phyloP scores from a whole-genome alignment of 805 yeast species.

The Candida verbasci region DNA sequence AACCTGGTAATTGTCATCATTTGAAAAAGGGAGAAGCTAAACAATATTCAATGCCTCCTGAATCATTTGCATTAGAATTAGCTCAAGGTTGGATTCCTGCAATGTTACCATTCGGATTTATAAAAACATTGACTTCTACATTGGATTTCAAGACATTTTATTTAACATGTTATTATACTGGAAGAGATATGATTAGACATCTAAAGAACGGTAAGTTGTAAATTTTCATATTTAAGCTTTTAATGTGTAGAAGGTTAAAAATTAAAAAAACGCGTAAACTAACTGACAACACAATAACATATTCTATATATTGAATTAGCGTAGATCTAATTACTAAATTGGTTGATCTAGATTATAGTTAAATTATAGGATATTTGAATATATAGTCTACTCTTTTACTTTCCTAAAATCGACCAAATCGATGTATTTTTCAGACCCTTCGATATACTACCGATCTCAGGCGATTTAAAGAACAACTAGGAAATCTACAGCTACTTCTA shows the following conservation, averaged over 20 bases:
- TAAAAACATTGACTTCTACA: slow-evolving; percentile 75
- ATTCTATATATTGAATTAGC: too few relatives aligned
- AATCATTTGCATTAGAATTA: slow-evolving; percentile 82
- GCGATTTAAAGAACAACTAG: too few relatives aligned
- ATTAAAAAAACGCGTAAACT: neutral
- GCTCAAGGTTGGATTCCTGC: slow-evolving; percentile 99
- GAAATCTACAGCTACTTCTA: too few relatives aligned
- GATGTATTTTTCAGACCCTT: too few relatives aligned
- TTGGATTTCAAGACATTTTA: slow-evolving; percentile 66
- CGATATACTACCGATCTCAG: too few relatives aligned
- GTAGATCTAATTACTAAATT: too few relatives aligned
- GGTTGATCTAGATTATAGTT: too few relatives aligned
- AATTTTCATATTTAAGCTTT: neutral
- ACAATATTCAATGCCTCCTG: slow-evolving; percentile 83
- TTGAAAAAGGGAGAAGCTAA: slow-evolving; percentile 66
- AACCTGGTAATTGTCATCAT: slow-evolving; percentile 85
- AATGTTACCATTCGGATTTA: slow-evolving; percentile 93
- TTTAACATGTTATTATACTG: slow-evolving; percentile 73
- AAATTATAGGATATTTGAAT: too few relatives aligned
- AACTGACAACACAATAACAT: too few relatives aligned
- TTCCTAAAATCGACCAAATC: too few relatives aligned
- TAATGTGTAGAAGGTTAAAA: too few relatives aligned
- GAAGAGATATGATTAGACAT: slow-evolving; percentile 68
- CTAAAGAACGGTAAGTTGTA: slow-evolving; percentile 68
- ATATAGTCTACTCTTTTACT: too few relatives aligned